phyloP scores from a whole-genome alignment of 768 basidiomycete species.

The Mycena venus region DNA sequence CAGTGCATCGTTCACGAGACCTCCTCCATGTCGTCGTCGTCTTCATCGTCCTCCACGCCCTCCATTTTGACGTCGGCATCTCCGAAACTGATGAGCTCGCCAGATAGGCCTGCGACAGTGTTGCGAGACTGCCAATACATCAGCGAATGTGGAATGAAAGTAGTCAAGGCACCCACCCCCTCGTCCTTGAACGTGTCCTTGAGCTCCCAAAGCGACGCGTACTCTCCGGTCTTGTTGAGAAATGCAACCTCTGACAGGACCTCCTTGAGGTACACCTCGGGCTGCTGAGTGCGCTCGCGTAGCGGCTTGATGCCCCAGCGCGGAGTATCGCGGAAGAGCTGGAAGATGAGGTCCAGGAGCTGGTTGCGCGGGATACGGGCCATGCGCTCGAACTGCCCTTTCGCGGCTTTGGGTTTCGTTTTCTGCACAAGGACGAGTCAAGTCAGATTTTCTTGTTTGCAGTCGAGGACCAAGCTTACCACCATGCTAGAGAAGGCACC shows the following conservation, averaged over 20 bases:
- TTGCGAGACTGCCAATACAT: constrained; percentile 44
- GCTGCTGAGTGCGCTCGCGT: constrained; percentile 87
- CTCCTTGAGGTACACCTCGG: constrained; percentile 89
- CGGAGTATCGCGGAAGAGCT: constrained; percentile 81
- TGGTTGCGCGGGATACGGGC: constrained; percentile 93
- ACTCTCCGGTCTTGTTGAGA: constrained; percentile 84
- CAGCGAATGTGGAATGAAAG: background rate
- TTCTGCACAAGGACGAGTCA: constrained; percentile 55
- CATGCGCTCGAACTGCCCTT: constrained; percentile 87
- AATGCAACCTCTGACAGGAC: constrained; percentile 82
- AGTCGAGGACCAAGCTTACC: constrained; percentile 58
- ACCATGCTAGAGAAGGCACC: constrained; percentile 75
- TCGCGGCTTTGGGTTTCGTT: constrained; percentile 75
- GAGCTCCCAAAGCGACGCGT: constrained; percentile 85
- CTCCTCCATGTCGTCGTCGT: constrained; percentile 80
- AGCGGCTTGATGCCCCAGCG: constrained; percentile 86
- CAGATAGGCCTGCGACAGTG: constrained; percentile 57
- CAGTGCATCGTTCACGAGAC: constrained; percentile 42
- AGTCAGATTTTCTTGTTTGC: constrained; percentile 9
- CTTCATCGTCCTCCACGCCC: constrained; percentile 66
- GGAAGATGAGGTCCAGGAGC: constrained; percentile 86
- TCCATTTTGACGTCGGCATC: constrained; percentile 63
- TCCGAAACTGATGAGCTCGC: constrained; percentile 32
- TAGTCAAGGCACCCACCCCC: constrained; percentile 52
- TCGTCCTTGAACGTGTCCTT: constrained; percentile 79